Evolutionary conservation across 805 yeast species (phyloP).

Genomic region (Barnettozyma californica): DNA sequence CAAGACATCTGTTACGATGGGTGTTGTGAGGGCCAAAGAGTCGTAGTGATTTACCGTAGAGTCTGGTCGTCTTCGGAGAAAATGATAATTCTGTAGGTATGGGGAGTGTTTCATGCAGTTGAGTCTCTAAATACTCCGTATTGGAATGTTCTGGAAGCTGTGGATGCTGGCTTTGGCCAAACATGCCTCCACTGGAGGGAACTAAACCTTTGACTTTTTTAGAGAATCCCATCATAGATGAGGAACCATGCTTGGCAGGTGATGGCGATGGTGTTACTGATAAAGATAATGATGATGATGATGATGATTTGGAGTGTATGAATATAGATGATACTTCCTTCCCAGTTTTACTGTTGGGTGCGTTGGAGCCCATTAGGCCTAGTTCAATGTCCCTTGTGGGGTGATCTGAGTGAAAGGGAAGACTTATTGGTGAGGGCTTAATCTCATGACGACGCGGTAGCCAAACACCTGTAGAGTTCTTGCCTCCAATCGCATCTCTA

Average conservation of each 20-base stretch:
- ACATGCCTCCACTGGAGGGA: neutral
- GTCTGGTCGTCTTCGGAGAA: slow-evolving; percentile 5
- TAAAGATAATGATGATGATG: neutral
- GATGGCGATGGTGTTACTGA: no score
- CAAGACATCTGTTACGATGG: slow-evolving; percentile 31
- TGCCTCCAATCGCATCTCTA: slow-evolving; percentile 17
- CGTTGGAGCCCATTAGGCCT: neutral
- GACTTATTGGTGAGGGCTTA: neutral
- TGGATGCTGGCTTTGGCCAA: neutral
- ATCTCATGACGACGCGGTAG: slow-evolving; percentile 8
- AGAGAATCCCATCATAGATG: neutral
- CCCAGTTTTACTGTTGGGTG: neutral
- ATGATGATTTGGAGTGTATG: neutral
- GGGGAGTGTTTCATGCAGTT: neutral
- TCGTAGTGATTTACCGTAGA: slow-evolving; percentile 42
- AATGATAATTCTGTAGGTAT: neutral
- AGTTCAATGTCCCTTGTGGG: slow-evolving; percentile 4
- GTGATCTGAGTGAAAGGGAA: neutral
- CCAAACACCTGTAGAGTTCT: slow-evolving; percentile 16
- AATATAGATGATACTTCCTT: neutral
- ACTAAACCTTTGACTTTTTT: neutral
- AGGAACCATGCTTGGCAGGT: neutral
- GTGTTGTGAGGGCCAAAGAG: slow-evolving; percentile 34
- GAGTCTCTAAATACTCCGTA: neutral
- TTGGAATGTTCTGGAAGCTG: neutral